Evolutionary conservation across 2,329 filamentous ascomycete species (phyloP).

Genomic region (Orbilia brochopaga): DNA sequence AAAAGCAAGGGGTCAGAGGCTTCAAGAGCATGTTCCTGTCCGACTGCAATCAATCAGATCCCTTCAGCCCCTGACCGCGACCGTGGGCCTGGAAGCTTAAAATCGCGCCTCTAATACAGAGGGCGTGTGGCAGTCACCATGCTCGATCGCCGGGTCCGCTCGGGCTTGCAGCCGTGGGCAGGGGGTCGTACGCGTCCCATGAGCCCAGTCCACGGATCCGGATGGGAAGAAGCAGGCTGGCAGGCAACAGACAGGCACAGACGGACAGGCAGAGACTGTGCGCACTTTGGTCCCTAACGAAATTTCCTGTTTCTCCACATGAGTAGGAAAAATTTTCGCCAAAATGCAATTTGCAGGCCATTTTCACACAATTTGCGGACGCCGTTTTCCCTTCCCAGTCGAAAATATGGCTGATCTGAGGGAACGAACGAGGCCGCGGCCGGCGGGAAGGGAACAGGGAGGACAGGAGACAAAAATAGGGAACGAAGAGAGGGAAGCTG

Average conservation of each 20-base stretch:
- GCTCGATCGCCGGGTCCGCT: constrained; percentile 48
- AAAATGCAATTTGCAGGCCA: not conserved
- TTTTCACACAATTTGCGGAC: not conserved
- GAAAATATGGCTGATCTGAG: not conserved
- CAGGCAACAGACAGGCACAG: constrained; percentile 7
- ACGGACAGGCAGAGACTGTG: not conserved
- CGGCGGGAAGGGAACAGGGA: too few relatives aligned
- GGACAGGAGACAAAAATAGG: too few relatives aligned
- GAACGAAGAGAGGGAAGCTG: not conserved
- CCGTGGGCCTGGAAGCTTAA: constrained; percentile 48
- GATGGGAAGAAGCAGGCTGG: constrained; percentile 9
- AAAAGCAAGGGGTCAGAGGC: constrained; percentile 35
- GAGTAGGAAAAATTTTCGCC: not conserved
- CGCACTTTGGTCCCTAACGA: not conserved
- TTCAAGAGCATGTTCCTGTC: constrained; percentile 13
- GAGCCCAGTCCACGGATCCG: constrained; percentile 17
- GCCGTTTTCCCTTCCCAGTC: not conserved
- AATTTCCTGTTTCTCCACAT: not conserved
- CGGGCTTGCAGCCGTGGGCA: constrained; percentile 49
- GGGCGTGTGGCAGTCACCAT: constrained; percentile 13
- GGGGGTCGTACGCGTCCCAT: constrained; percentile 26
- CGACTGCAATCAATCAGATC: constrained; percentile 1
- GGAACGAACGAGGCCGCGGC: too few relatives aligned
- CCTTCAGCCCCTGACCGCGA: constrained; percentile 45
- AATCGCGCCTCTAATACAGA: not conserved